Percentiles rank a stretch among this genome's conserved stretches.
Evolutionary conservation across 2,329 filamentous ascomycete species (phyloP).

Genomic region (Mariannaea elegans): DNA sequence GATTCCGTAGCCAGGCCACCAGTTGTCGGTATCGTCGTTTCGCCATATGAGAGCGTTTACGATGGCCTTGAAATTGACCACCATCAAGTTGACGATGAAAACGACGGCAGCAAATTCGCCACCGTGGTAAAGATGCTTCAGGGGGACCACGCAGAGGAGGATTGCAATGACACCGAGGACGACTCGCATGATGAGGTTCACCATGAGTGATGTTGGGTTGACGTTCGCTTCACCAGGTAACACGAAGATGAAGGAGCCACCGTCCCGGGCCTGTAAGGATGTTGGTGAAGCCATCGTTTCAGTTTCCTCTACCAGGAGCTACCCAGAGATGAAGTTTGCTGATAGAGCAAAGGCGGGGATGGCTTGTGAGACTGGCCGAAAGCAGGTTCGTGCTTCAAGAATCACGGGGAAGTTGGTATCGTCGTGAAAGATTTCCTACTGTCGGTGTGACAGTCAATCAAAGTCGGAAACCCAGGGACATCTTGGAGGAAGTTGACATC

Average conservation of each 20-base stretch:
- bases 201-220: slow-evolving; percentile 44
- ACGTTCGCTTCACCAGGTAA: slow-evolving; percentile 34
- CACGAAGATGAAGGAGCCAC: slow-evolving; percentile 32
- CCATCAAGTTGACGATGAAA: slow-evolving; percentile 55
- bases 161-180: slow-evolving; percentile 56
- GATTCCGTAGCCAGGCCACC: slow-evolving; percentile 62
- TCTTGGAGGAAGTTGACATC: too few relatives aligned
- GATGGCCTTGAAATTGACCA: slow-evolving; percentile 59
- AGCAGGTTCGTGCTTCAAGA: slow-evolving; percentile 14
- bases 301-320: not conserved
- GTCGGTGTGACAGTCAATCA: slow-evolving; percentile 26
- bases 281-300: slow-evolving; percentile 26
- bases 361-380: slow-evolving; percentile 14
- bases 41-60: slow-evolving; percentile 64
- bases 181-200: slow-evolving; percentile 61
- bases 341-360: not conserved
- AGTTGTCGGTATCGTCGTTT: slow-evolving; percentile 57
- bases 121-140: slow-evolving; percentile 59
- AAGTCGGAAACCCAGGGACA: slow-evolving; percentile 20
- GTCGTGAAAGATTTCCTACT: not conserved
- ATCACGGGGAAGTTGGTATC: slow-evolving; percentile 1
- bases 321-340: not conserved
- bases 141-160: slow-evolving; percentile 59
- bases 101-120: slow-evolving; percentile 63
- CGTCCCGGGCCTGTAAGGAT: slow-evolving; percentile 30